Evolutionary conservation across 345 rosid genomes (phyloP).

Genomic region (Anastatica hierochuntica): DNA sequence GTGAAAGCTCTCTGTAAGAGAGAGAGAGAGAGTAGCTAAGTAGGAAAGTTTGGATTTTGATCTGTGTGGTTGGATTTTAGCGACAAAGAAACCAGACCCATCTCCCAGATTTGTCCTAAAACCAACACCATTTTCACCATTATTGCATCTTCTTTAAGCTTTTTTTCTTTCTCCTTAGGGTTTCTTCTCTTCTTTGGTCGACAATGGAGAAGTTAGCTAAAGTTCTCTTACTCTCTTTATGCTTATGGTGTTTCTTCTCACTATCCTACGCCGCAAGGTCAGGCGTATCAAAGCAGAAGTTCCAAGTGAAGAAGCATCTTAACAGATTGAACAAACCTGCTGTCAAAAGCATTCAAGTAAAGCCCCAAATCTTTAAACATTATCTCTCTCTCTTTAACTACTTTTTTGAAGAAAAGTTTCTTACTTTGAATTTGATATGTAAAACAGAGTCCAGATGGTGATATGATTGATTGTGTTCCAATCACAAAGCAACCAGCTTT

Average conservation of each 20-base stretch:
- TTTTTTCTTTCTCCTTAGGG: not conserved
- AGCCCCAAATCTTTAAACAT: too few species aligned
- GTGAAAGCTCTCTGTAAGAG: not conserved
- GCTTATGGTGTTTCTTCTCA: constrained; percentile 36
- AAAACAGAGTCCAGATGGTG: constrained; percentile 72
- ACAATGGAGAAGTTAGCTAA: constrained; percentile 25
- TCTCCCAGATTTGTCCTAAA: not conserved
- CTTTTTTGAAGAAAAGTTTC: not conserved
- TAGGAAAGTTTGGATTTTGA: constrained; percentile 25
- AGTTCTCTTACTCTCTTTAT: constrained; percentile 30
- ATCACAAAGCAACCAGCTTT: constrained; percentile 88
- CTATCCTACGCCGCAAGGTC: constrained; percentile 52
- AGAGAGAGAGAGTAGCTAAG: not conserved
- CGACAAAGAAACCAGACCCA: constrained; percentile 23
- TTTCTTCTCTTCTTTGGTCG: not conserved
- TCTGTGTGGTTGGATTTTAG: constrained; percentile 29
- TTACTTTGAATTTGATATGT: too few species aligned
- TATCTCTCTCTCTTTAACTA: too few species aligned
- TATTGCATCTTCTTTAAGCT: not conserved
- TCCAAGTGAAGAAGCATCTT: constrained; percentile 75
- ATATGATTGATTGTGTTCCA: constrained; percentile 74
- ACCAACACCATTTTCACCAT: not conserved
- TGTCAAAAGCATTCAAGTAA: constrained; percentile 68
- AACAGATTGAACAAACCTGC: constrained; percentile 82
- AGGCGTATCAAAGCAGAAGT: constrained; percentile 51